Percentiles rank a stretch among this genome's conserved stretches.
Evolutionary conservation across 148 eudicot genomes (phyloP).

Genomic region (Vaccinium corymbosum): DNA sequence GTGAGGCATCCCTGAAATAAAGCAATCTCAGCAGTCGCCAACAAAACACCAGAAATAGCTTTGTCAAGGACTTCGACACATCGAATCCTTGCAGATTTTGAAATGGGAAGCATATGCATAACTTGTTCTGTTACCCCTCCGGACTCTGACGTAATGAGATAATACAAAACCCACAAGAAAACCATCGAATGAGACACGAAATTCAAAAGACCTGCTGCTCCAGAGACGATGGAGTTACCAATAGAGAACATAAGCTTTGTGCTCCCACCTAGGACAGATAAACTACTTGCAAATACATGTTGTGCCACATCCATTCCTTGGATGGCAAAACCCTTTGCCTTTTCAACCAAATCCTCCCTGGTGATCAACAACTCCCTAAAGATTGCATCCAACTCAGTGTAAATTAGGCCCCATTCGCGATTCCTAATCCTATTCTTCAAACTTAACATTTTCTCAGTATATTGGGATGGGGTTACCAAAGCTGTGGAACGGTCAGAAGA

Average conservation of each 20-base stretch:
- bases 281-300: slow-evolving; percentile 54
- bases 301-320: slow-evolving; percentile 73
- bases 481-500: slow-evolving; percentile 42
- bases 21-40: slow-evolving; percentile 75
- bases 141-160: slow-evolving; percentile 88
- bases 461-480: slow-evolving; percentile 58
- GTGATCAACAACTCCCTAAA: slow-evolving; percentile 51
- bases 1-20: slow-evolving; percentile 85
- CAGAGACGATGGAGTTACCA: slow-evolving; percentile 66
- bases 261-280: slow-evolving; percentile 70
- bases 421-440: slow-evolving; percentile 67
- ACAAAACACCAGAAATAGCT: slow-evolving; percentile 65
- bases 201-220: slow-evolving; percentile 80
- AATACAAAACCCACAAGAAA: slow-evolving; percentile 92
- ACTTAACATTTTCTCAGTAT: slow-evolving; percentile 54
- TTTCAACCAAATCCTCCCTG: slow-evolving; percentile 61
- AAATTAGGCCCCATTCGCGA: slow-evolving; percentile 71
- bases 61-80: slow-evolving; percentile 82
- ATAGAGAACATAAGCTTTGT: slow-evolving; percentile 65
- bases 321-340: slow-evolving; percentile 65
- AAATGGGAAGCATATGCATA: slow-evolving; percentile 70
- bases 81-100: slow-evolving; percentile 52
- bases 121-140: slow-evolving; percentile 94
- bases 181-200: slow-evolving; percentile 80
- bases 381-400: slow-evolving; percentile 59